phyloP scores from a whole-genome alignment of 805 yeast genomes.

The Starmerella floris region DNA sequence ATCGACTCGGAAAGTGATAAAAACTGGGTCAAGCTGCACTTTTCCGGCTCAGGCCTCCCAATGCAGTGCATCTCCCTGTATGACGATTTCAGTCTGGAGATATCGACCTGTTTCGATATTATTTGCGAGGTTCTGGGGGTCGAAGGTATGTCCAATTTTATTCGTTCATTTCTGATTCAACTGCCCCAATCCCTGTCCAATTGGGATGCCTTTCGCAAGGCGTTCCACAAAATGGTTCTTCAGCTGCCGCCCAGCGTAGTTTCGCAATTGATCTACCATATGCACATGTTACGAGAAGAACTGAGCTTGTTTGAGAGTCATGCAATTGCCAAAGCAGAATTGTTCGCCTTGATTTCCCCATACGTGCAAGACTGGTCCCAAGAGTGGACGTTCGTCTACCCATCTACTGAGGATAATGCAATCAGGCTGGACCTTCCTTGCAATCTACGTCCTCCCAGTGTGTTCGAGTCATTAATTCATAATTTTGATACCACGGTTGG shows the following conservation, averaged over 20 bases:
- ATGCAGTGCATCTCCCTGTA: not conserved
- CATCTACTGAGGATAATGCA: not conserved
- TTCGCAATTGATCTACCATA: conserved; percentile 41
- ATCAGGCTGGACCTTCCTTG: not conserved
- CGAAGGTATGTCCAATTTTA: conserved; percentile 1
- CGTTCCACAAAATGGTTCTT: not conserved
- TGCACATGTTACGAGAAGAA: conserved; percentile 74
- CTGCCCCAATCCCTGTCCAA: not conserved
- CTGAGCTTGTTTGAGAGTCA: conserved; percentile 42
- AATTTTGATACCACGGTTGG: not conserved
- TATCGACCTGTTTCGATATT: conserved; percentile 5
- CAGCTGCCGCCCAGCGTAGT: not conserved
- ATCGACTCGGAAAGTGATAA: not conserved
- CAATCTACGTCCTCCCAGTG: not conserved
- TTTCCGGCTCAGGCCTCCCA: not conserved
- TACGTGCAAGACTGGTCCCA: conserved; percentile 57
- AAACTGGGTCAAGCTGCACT: not conserved
- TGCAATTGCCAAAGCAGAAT: conserved; percentile 25
- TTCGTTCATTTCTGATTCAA: not conserved
- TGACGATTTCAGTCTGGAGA: not conserved
- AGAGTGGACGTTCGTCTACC: conserved; percentile 18
- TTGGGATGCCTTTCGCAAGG: conserved; percentile 4
- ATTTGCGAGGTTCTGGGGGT: conserved; percentile 4
- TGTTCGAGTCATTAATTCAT: not conserved
- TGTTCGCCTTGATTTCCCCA: conserved; percentile 47